Conservation (phyloP, 2,329 filamentous ascomycete species). For the Fusarium nisikadoi region DNA sequence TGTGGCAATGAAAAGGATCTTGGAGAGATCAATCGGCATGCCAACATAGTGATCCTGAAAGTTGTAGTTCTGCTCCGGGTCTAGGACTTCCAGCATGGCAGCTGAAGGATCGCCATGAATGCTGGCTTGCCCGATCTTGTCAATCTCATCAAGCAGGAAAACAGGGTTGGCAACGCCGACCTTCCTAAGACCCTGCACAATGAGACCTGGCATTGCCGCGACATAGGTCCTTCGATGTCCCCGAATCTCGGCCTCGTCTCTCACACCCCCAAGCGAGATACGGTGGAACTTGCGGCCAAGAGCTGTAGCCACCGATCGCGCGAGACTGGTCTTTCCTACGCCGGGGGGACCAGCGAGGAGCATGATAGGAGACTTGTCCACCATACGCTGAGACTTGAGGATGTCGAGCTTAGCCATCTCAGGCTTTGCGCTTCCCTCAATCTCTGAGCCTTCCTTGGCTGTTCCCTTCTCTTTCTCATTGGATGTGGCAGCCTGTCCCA, state of each 20-base stretch:
- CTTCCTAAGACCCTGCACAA: conserved; percentile 94
- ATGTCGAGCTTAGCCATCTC: conserved; percentile 74
- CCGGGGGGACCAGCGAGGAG: conserved; percentile 93
- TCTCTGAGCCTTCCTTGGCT: conserved; percentile 34
- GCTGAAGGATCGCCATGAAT: conserved; percentile 96
- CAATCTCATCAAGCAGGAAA: conserved; percentile 95
- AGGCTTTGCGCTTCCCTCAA: conserved; percentile 47
- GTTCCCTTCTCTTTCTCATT: conserved; percentile 30
- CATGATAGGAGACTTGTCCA: conserved; percentile 95
- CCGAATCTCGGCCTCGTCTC: conserved; percentile 96
- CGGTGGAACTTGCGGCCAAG: conserved; percentile 96
- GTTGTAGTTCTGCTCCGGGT: conserved; percentile 94
- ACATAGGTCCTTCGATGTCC: conserved; percentile 96
- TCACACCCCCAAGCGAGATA: conserved; percentile 93
- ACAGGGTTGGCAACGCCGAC: conserved; percentile 96
- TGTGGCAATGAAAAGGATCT: conserved; percentile 96
- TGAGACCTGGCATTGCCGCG: conserved; percentile 96
- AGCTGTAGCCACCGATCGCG: conserved; percentile 90
- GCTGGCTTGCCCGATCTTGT: conserved; percentile 92
- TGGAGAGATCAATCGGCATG: conserved; percentile 94
- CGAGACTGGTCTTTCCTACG: conserved; percentile 94
- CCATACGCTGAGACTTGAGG: conserved; percentile 83
- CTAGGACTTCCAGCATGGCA: conserved; percentile 96
- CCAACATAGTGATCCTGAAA: conserved; percentile 98
- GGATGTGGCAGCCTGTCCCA: conserved; percentile 50